Conservation (phyloP, 2,329 filamentous ascomycete species). For the Claviceps sp. region DNA sequence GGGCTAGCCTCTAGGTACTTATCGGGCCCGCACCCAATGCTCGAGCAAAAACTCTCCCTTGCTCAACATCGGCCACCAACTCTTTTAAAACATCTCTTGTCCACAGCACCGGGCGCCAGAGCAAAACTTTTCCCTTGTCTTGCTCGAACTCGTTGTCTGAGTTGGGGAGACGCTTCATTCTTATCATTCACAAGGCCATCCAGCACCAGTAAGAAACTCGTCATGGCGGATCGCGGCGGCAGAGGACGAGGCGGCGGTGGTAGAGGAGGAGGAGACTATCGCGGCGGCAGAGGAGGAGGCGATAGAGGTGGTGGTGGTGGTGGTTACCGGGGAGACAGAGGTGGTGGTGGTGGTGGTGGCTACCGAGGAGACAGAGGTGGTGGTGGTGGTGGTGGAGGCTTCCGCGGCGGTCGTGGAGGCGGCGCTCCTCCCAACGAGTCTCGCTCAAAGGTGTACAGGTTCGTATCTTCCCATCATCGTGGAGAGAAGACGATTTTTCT, state of each 20-base stretch:
- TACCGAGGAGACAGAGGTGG: slow-evolving; percentile 7
- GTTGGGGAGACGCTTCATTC: background rate
- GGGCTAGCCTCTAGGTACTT: too few species aligned
- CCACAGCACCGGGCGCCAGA: too few species aligned
- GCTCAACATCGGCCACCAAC: background rate
- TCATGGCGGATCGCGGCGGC: slow-evolving; percentile 17
- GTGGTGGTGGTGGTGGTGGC: slow-evolving; percentile 6
- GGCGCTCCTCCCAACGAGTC: slow-evolving; percentile 11
- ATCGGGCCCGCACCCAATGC: too few species aligned
- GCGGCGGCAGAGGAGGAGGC: slow-evolving; percentile 12
- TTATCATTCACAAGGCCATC: background rate
- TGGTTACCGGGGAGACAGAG: background rate
- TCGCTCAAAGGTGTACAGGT: slow-evolving; percentile 11
- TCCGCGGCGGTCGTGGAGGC: slow-evolving; percentile 11
- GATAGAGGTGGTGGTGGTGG: slow-evolving; percentile 8
- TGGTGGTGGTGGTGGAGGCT: slow-evolving; percentile 5
- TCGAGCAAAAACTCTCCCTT: background rate
- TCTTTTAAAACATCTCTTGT: too few species aligned
- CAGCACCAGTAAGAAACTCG: background rate
- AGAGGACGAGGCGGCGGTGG: slow-evolving; percentile 10
- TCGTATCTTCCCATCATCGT: background rate
- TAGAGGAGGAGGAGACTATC: slow-evolving; percentile 1
- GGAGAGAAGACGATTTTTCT: too few species aligned
- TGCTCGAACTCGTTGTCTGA: background rate
- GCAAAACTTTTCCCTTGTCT: background rate